Percentiles rank a stretch among this genome's conserved stretches.
Conservation (phyloP, 495 filamentous ascomycete genomes). For the Lepraria neglecta region DNA sequence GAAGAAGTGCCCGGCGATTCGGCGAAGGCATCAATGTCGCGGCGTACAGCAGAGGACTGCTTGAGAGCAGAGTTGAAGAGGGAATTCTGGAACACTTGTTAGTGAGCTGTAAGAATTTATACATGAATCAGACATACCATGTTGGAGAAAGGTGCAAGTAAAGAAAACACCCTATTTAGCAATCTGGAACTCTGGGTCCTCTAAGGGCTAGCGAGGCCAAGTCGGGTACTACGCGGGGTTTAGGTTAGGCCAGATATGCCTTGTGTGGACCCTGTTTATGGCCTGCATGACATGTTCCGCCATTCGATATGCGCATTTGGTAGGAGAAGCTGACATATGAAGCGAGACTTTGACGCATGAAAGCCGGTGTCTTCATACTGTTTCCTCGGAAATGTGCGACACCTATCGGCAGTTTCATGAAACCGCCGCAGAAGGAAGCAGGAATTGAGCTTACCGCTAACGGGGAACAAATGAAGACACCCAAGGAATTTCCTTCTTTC, state of each 20-base stretch:
- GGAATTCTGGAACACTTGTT: conserved; percentile 55
- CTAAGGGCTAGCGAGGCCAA: conserved; percentile 3
- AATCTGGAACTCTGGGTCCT: not conserved
- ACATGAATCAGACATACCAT: conserved; percentile 23
- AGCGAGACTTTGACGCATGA: not conserved
- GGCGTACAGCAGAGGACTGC: conserved; percentile 80
- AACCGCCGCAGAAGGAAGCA: conserved; percentile 2
- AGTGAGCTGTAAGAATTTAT: not conserved
- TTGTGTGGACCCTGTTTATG: conserved; percentile 4
- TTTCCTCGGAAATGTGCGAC: conserved; percentile 1
- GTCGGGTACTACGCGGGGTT: conserved; percentile 3
- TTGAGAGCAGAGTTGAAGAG: conserved; percentile 94
- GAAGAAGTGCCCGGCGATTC: conserved; percentile 55
- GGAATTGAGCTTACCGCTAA: conserved; percentile 9
- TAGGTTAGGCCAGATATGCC: not conserved
- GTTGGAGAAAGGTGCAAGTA: not conserved
- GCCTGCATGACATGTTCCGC: not conserved
- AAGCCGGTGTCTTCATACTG: not conserved
- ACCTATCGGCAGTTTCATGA: not conserved
- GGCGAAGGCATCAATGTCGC: conserved; percentile 70
- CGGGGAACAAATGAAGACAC: conserved; percentile 9
- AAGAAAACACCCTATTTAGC: conserved; percentile 1
- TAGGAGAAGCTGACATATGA: not conserved
- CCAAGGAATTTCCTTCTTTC: not conserved
- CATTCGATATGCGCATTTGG: conserved; percentile 3